Conservation (phyloP, 805 yeast species). For the Sugiyamaella smithiae region DNA sequence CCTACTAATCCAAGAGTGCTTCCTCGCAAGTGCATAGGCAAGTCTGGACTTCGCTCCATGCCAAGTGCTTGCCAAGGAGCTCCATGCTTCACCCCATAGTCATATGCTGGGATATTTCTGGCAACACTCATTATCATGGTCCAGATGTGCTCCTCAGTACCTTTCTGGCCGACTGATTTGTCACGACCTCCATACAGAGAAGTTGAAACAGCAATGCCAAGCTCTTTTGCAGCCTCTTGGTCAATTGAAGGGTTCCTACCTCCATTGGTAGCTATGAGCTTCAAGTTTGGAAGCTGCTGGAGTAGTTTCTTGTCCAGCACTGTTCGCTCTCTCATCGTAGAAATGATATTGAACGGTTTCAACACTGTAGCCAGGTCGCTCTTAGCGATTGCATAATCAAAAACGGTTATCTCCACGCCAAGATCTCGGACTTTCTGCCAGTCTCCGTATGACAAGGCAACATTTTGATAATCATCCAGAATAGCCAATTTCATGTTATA, state of each 20-base stretch:
- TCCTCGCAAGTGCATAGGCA: constrained; percentile 20
- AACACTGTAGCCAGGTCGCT: constrained; percentile 13
- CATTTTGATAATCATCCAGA: constrained; percentile 26
- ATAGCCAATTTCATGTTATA: constrained; percentile 17
- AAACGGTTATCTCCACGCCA: constrained; percentile 20
- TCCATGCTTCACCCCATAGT: constrained; percentile 13
- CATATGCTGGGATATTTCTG: constrained; percentile 20
- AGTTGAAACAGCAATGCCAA: constrained; percentile 22
- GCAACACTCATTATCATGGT: constrained; percentile 21
- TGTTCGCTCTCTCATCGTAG: constrained; percentile 26
- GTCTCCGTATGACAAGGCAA: constrained; percentile 20
- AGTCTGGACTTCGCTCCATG: neutral
- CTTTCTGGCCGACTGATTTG: constrained; percentile 13
- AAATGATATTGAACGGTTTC: constrained; percentile 21
- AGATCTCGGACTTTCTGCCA: constrained; percentile 17
- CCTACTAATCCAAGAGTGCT: constrained; percentile 24
- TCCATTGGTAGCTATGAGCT: constrained; percentile 24
- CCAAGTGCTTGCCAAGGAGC: constrained; percentile 25
- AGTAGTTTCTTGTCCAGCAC: constrained; percentile 18
- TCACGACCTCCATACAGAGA: neutral
- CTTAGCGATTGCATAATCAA: constrained; percentile 18
- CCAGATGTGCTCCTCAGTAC: constrained; percentile 26
- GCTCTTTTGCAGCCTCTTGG: constrained; percentile 17
- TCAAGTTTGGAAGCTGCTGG: constrained; percentile 20
- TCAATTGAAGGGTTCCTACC: constrained; percentile 23